Evolutionary conservation across 306 rosid species (phyloP).

Genomic region (Pyrus communis): DNA sequence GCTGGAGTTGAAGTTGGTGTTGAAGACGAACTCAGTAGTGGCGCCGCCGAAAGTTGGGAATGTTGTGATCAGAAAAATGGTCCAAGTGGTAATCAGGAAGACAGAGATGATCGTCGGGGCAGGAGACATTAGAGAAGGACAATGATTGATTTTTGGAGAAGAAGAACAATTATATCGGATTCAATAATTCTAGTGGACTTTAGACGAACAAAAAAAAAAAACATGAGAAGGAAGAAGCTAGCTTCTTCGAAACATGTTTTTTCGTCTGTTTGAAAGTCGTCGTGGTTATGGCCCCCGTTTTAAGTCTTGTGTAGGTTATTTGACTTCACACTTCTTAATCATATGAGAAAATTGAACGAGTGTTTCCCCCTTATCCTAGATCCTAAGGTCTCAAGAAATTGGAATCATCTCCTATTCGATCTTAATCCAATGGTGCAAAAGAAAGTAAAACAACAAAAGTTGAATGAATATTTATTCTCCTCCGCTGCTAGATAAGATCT

Average conservation of each 20-base stretch:
- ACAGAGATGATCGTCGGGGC: background rate
- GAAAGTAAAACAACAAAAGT: too few species aligned
- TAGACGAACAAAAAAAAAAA: background rate
- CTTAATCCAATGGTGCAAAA: too few species aligned
- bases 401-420: too few species aligned
- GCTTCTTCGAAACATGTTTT: background rate
- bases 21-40: constrained; percentile 48
- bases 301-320: too few species aligned
- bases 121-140: background rate
- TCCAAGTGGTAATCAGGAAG: background rate
- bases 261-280: too few species aligned
- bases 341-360: too few species aligned
- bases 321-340: too few species aligned
- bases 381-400: too few species aligned
- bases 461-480: too few species aligned
- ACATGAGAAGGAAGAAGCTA: background rate
- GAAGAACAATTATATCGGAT: background rate
- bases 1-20: constrained; percentile 46
- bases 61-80: background rate
- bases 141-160: background rate
- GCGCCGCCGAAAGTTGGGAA: constrained; percentile 19
- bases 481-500: too few species aligned
- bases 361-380: too few species aligned
- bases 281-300: too few species aligned
- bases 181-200: background rate